Base-by-base conservation (phyloP, 208 protist species). In the Endotrypanum monterogeii region DNA sequence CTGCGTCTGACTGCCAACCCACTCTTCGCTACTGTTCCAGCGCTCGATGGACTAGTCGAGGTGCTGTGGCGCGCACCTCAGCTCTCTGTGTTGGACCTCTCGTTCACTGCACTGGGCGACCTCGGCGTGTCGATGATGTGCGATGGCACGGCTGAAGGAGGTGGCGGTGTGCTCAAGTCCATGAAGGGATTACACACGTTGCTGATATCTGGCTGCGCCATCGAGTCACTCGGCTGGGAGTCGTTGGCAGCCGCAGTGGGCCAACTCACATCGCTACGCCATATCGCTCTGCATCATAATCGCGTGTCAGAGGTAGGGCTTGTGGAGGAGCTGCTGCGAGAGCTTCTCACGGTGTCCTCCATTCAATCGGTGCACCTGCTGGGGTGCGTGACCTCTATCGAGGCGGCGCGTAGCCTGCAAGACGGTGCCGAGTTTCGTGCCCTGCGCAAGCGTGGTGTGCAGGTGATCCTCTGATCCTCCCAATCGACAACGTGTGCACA, bases 41-140 rank as follows among this genome's bases (percentile, higher is more conserved):
- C 77, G 41, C 55, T 93, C 2, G 88, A 90, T 28, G 61, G 58
- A n/a, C 84, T 95, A 39, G 77, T 78, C 16, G 37, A 35, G 25
- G 60, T 92, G 50, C 83, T 95, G 25, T 60, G 70, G 66, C 57
- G 58, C 37, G 71, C 80, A 12, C 20, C 77, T 32, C 35, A 23
- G 18, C 72, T 95, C 58, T 50, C 67, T 23, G 41, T 50, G 65
- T 76, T 95, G 11, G 89, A 95, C 69, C 76, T 93, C n/a, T 85
- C 87, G 41, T 93, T 84, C 66, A 93, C 87, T 6, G 87, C 65
- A 6, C 71, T 95, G 8, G 91, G 85, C n/a, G 87, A 88, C 70
- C 55, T 91, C 12, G 91, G 91, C 28, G 68, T 91, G 9, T 87
- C 87, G 30, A 74, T 90, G 63, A 76, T 95, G 70, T 89, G 87